Evolutionary conservation across 2,329 filamentous ascomycete species (phyloP), one percentile per base, ranked within the genome.

Genomic region (Ascocoryne sarcoides): DNA sequence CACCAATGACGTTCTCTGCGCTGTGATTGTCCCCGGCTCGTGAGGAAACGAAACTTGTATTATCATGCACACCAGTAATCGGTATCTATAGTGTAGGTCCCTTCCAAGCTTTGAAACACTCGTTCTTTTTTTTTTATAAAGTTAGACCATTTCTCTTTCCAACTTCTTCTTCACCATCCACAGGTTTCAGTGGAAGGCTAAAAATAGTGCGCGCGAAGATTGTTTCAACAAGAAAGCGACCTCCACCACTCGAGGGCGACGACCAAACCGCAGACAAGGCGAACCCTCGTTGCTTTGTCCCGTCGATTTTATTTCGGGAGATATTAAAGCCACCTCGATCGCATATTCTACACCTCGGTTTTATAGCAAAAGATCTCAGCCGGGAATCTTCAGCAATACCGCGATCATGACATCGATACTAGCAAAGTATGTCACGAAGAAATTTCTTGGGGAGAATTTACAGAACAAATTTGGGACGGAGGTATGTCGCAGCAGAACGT

Each of bases 401-500:
- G 43, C 49, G 53, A 64, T 49, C 46, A 80, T 80, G 76, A 63
- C 74, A 28, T 64, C 64, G 21, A 54, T 70, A 21, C 55, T 75
- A 19, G 65, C 70, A 44, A 79, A 77, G 56, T 63, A 70, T 43
- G 64, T 78, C 32, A 67, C 66, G 48, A 74, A 73, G 56, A 75
- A 66, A 58, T 68, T 80, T 28, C 60, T 81, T 37, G 69, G 70
- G 32, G 76, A 80, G 57, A 67, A 64, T 10, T 45, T 71, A 5
- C 59, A 69, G 43, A 79, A 79, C 55, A 75, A 75, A 47, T 76
- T 75, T 48, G 75, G 75, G 41, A 65, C 65, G 51, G 72, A 71
- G 58, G 73, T 75, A 62, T 45, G 61, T 53, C 48, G 40, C 19
- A 14, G 20, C 14, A 4, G 2, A 18, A 26, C 16, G 23, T 34